Evolutionary conservation across 2,329 filamentous ascomycete species (phyloP).

Genomic region (Colletotrichum sansevieriae): DNA sequence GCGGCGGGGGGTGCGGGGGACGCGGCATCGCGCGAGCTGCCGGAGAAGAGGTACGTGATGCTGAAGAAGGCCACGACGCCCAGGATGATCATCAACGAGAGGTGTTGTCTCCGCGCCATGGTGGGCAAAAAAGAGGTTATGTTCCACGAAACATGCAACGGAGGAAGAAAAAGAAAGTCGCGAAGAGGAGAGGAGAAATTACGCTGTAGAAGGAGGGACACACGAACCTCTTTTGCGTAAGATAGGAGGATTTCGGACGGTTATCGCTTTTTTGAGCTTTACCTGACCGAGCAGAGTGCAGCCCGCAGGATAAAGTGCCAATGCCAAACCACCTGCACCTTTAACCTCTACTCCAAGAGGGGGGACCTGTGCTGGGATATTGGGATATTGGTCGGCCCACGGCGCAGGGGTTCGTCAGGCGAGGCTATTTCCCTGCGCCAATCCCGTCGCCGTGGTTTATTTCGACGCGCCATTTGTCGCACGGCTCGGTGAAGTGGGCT

Average conservation of each 20-base stretch:
- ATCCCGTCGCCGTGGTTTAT: slow-evolving; percentile 19
- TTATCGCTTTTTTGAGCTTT: slow-evolving; percentile 14
- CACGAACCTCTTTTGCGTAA: slow-evolving; percentile 8
- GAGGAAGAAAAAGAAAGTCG: not conserved
- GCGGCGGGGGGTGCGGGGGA: slow-evolving; percentile 25
- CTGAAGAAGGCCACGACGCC: slow-evolving; percentile 68
- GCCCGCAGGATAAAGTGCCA: slow-evolving; percentile 4
- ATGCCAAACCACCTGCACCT: not conserved
- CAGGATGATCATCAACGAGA: slow-evolving; percentile 67
- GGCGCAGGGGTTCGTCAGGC: slow-evolving; percentile 30
- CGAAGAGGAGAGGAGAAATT: not conserved
- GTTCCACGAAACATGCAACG: not conserved
- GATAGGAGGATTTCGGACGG: slow-evolving; percentile 26
- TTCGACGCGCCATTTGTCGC: slow-evolving; percentile 27
- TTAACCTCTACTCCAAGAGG: not conserved
- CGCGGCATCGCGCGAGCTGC: slow-evolving; percentile 47
- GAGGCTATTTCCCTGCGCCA: slow-evolving; percentile 30
- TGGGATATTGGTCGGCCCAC: slow-evolving; percentile 36
- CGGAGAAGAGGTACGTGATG: slow-evolving; percentile 71
- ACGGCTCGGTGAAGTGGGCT: slow-evolving; percentile 8
- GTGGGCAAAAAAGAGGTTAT: slow-evolving; percentile 35
- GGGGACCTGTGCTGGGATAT: not conserved
- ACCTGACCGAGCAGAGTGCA: not conserved
- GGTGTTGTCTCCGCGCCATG: slow-evolving; percentile 68
- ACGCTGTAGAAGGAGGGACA: not conserved